Evolutionary conservation across 441 rosid genomes (phyloP).

Genomic region (Rhodomyrtus psidioides): DNA sequence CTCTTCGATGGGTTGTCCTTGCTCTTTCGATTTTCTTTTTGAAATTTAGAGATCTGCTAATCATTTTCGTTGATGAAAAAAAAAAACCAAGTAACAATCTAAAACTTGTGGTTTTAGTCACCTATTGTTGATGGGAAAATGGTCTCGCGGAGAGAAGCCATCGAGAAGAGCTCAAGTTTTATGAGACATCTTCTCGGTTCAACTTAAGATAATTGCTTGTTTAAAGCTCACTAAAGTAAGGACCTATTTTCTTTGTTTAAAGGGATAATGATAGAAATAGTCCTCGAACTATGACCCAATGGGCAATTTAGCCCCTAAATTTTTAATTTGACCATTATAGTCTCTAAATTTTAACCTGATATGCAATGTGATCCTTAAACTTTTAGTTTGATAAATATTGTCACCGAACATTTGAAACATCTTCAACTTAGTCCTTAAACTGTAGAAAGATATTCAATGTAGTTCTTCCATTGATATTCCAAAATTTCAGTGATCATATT

Average conservation of each 20-base stretch:
- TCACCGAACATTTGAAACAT: too few relatives aligned
- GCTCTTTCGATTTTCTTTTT: background rate
- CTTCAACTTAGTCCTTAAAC: too few relatives aligned
- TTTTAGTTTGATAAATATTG: too few relatives aligned
- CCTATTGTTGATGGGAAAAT: background rate
- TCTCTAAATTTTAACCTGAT: too few relatives aligned
- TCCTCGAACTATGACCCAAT: too few relatives aligned
- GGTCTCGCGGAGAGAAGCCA: background rate
- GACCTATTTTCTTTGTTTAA: background rate
- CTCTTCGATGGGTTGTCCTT: background rate
- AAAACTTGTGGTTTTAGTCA: background rate
- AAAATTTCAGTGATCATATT: too few relatives aligned
- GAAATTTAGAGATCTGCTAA: background rate
- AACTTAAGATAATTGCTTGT: background rate
- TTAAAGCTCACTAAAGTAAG: background rate
- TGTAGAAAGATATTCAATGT: too few relatives aligned
- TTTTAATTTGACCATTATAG: too few relatives aligned
- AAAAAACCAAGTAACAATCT: background rate
- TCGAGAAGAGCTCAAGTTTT: background rate
- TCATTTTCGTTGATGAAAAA: background rate
- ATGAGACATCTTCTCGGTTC: background rate
- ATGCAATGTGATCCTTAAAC: too few relatives aligned
- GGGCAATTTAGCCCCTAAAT: too few relatives aligned
- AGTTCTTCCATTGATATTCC: too few relatives aligned
- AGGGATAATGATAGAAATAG: too few relatives aligned